phyloP scores from a whole-genome alignment of 805 yeast genomes.

The Suhomyces pyralidae region DNA sequence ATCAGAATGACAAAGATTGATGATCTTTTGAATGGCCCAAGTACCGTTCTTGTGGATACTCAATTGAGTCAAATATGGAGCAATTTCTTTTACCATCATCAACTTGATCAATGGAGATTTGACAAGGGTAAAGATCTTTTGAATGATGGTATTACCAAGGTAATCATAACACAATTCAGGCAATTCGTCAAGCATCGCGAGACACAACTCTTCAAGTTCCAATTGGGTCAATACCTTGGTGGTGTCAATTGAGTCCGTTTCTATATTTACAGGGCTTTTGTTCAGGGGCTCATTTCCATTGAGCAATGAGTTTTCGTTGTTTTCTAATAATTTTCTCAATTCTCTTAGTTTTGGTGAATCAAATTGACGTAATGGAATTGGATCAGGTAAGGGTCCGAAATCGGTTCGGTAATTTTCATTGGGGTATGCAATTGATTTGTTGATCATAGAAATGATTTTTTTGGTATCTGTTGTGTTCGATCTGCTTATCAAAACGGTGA shows the following conservation, averaged over 20 bases:
- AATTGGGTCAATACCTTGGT: slow-evolving; percentile 35
- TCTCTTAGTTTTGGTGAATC: slow-evolving; percentile 90
- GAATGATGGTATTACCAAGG: slow-evolving; percentile 93
- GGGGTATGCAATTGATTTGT: slow-evolving; percentile 28
- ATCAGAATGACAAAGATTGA: slow-evolving; percentile 57
- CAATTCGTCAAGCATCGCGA: slow-evolving; percentile 82
- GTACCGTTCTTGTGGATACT: slow-evolving; percentile 98
- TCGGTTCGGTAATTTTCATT: slow-evolving; percentile 50
- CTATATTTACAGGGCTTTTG: neutral
- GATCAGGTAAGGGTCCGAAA: slow-evolving; percentile 77
- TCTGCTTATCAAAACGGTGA: slow-evolving; percentile 14
- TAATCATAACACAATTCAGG: slow-evolving; percentile 92
- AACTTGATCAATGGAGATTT: slow-evolving; percentile 66
- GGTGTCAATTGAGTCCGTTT: slow-evolving; percentile 8
- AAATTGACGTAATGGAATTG: slow-evolving; percentile 63
- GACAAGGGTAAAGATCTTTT: slow-evolving; percentile 75
- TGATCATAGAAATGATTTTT: slow-evolving; percentile 47
- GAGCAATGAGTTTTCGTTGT: slow-evolving; percentile 21
- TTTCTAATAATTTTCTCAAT: slow-evolving; percentile 59
- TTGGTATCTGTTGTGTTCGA: slow-evolving; percentile 26
- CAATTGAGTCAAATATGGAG: slow-evolving; percentile 82
- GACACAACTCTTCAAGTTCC: slow-evolving; percentile 77
- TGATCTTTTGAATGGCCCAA: slow-evolving; percentile 98
- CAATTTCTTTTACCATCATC: slow-evolving; percentile 72
- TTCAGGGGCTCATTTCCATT: slow-evolving; percentile 2